Evolutionary conservation across 345 rosid species (phyloP), one percentile per base, ranked within the genome.

Genomic region (Eutrema japonicum): DNA sequence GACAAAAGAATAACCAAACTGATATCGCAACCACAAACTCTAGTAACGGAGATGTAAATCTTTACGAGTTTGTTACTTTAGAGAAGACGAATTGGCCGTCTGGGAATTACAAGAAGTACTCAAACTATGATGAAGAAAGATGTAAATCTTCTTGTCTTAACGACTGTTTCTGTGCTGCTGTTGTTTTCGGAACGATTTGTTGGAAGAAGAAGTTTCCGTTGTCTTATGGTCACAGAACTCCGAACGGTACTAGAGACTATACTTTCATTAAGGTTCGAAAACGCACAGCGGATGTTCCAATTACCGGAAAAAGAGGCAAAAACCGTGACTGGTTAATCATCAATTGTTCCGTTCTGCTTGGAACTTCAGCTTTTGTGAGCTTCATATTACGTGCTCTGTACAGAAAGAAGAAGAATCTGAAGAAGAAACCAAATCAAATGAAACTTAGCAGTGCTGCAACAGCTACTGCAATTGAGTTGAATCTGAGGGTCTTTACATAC

Each of bases 111-210:
- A 78, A 68, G 48, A 3, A 13, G 13, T 82, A 64, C 48, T 0
- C 4, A 4, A 14, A 32, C 7, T 69, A 64, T 18, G 41, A 56
- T 2, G 82, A 80, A 77, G 85, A 82, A 36, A 69, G 73, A 64
- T 88, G 87, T 81, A 72, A 80, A 43, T 47, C 33, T 30, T 67
- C 73, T 55, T 90, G 89, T 77, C 59, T 86, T 77, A 47, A 2
- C 8, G 93, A 83, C 63, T 88, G 92, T 65, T 77, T 80, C n/a
- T 90, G 94, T 35, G 86, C 70, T 11, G 85, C 78, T 22, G 88
- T 85, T 10, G 66, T 77, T 50, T 75, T 47, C 9, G 72, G 72
- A 59, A 9, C 16, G 0, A 16, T 36, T 0, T 83, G 89, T 41
- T 80, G 81, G 85, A 89, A 86, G 79, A 86, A 86, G 85, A 85